Evolutionary conservation across 257 asterid species (phyloP).

Genomic region (Solanum megistacrolobum): DNA sequence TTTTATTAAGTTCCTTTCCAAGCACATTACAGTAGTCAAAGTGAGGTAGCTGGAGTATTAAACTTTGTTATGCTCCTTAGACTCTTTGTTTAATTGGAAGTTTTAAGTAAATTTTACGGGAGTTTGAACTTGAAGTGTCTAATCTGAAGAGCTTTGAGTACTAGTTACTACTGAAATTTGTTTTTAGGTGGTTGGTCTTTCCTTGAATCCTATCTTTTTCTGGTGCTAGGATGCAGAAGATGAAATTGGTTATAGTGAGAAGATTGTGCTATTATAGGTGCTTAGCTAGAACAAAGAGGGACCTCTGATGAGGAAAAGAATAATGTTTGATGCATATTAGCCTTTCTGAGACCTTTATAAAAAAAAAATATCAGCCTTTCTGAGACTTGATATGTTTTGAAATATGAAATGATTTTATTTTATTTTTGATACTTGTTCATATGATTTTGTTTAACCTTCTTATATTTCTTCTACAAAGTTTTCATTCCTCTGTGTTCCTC

Average conservation of each 20-base stretch:
- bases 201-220: background rate
- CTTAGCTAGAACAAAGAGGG: background rate
- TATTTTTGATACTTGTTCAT: background rate
- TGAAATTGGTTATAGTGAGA: background rate
- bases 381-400: background rate
- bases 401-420: background rate
- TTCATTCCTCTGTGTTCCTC: conserved; percentile 1
- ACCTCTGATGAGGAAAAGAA: background rate
- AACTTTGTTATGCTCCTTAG: background rate
- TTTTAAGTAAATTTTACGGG: background rate
- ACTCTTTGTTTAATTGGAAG: background rate
- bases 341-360: background rate
- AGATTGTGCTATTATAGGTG: background rate
- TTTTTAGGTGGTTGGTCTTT: background rate
- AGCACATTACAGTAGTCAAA: background rate
- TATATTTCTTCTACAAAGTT: background rate
- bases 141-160: background rate
- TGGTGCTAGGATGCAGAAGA: background rate
- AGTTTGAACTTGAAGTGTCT: background rate
- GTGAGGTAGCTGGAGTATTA: background rate
- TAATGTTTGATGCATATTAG: background rate
- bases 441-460: background rate
- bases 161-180: background rate
- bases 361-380: background rate
- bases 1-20: background rate